A percentile compares a stretch with the other conserved stretches of the same genome.
These are phyloP conservation scores for Candida arabinofermentans DNA, from an alignment of 805 yeast genomes.

Conservation along the genomic window DNA sequence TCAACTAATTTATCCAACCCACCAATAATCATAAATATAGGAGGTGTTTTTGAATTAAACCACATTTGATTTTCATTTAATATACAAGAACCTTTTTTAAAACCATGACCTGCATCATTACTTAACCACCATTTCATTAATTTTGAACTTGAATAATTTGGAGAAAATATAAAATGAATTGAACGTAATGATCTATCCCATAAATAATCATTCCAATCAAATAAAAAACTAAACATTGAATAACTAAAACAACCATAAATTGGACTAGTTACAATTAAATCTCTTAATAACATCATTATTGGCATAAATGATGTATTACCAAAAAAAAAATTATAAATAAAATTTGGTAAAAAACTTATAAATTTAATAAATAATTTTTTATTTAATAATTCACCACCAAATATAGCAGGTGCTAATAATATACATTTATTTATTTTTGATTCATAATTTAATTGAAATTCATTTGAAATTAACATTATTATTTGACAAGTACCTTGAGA, in stretches of 20 bases:
- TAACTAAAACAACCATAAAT: conserved; percentile 65
- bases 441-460: conserved; percentile 32
- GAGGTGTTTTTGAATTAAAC: conserved; percentile 53
- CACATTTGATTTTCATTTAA: conserved; percentile 51
- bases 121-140: conserved; percentile 91
- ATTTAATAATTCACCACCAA: conserved; percentile 73
- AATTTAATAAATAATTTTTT: conserved; percentile 57
- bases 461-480: conserved; percentile 59
- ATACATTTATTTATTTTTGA: conserved; percentile 62
- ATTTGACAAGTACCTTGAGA: conserved; percentile 93
- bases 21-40: conserved; percentile 65
- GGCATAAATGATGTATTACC: conserved; percentile 82
- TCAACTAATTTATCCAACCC: conserved; percentile 74
- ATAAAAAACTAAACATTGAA: conserved; percentile 78
- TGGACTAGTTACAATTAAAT: conserved; percentile 42
- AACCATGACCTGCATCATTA: conserved; percentile 44
- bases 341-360: conserved; percentile 48
- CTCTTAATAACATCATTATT: conserved; percentile 58
- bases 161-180: conserved; percentile 80
- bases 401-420: conserved; percentile 88
- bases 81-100: conserved; percentile 40
- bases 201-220: conserved; percentile 78
- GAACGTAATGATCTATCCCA: conserved; percentile 70
- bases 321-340: conserved; percentile 48
- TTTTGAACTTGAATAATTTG: conserved; percentile 73